phyloP scores from a whole-genome alignment of 306 rosid species.

The Fragaria ananassa region DNA sequence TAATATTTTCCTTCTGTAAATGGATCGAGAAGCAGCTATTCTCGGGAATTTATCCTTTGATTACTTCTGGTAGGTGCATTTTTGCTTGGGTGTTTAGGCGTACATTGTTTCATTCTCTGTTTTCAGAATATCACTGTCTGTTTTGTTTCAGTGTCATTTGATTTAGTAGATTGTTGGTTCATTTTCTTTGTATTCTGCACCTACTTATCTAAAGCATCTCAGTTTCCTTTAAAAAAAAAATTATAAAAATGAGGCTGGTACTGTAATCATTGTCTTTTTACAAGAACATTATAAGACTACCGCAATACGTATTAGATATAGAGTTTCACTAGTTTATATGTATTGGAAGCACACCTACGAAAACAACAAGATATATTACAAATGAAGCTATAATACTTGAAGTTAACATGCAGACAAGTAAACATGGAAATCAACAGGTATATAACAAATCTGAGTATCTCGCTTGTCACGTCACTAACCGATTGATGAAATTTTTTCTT shows the following conservation, averaged over 20 bases:
- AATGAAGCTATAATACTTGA: background rate
- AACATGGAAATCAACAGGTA: background rate
- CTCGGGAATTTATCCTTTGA: background rate
- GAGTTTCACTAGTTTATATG: background rate
- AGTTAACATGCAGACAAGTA: background rate
- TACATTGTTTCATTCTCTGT: background rate
- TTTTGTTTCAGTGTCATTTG: background rate
- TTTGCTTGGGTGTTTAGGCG: background rate
- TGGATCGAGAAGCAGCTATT: background rate
- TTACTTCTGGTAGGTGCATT: background rate
- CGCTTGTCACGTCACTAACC: constrained; percentile 73
- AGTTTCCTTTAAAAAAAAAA: background rate
- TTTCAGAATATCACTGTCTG: background rate
- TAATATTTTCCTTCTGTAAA: background rate
- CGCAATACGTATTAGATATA: background rate
- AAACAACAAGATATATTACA: background rate
- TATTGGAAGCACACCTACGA: background rate
- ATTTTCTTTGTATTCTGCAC: background rate
- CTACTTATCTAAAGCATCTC: background rate
- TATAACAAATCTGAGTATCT: constrained; percentile 10
- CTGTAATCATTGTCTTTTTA: background rate
- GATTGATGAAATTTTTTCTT: constrained; percentile 64
- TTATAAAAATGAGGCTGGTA: background rate
- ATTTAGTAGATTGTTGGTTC: background rate
- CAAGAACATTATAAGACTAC: background rate